Evolutionary conservation across 2,329 filamentous ascomycete species (phyloP).

Genomic region (Colletotrichum sp.): DNA sequence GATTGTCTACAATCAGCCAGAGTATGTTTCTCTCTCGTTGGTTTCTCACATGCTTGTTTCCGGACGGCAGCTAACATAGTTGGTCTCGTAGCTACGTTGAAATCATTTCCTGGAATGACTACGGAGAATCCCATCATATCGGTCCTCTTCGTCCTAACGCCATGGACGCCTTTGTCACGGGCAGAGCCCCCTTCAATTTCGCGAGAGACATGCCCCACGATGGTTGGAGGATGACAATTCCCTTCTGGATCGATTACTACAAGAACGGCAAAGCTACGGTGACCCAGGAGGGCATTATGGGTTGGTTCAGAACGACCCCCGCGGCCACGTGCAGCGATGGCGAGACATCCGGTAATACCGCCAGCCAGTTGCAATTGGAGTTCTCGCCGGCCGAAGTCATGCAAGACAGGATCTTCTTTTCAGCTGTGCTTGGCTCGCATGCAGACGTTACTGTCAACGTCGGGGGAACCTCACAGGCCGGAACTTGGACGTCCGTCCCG

Average conservation of each 20-base stretch:
- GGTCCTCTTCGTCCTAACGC: conserved; percentile 46
- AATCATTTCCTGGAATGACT: conserved; percentile 58
- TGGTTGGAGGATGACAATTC: conserved; percentile 50
- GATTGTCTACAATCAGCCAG: neutral
- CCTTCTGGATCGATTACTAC: conserved; percentile 54
- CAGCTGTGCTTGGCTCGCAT: conserved; percentile 24
- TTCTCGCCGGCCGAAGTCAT: conserved; percentile 18
- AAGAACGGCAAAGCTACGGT: conserved; percentile 42
- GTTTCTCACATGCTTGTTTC: no score
- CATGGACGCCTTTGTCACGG: neutral
- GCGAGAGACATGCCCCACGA: conserved; percentile 53
- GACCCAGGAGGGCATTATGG: conserved; percentile 28
- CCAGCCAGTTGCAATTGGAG: conserved; percentile 26
- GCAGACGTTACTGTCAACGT: conserved; percentile 27
- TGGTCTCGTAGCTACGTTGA: conserved; percentile 29
- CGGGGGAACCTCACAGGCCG: conserved; percentile 17
- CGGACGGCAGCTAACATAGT: no score
- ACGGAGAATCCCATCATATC: conserved; percentile 60
- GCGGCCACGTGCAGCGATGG: conserved; percentile 27
- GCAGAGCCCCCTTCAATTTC: conserved; percentile 49
- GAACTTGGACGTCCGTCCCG: neutral
- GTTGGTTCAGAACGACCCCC: conserved; percentile 34
- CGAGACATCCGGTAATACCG: conserved; percentile 33
- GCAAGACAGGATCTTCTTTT: conserved; percentile 25
- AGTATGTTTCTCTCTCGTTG: neutral